Conservation (phyloP, 768 basidiomycete species). For the Russula earlei region DNA sequence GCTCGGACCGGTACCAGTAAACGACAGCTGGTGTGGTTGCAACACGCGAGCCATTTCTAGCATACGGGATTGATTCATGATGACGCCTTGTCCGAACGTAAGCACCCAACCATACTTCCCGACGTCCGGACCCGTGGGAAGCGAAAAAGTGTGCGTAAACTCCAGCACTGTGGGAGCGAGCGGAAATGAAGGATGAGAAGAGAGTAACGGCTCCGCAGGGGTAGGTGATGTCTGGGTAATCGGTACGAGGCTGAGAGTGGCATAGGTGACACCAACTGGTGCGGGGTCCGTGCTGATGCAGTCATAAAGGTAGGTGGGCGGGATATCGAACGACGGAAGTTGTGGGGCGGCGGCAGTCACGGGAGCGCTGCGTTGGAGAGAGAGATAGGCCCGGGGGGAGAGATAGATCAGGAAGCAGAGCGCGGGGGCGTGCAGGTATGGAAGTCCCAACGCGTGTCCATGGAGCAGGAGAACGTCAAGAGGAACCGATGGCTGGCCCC, state of each 20-base stretch:
- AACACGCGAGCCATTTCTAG: constrained; percentile 60
- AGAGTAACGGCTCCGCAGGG: constrained; percentile 21
- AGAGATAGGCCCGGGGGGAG: constrained; percentile 61
- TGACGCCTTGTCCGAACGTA: constrained; percentile 66
- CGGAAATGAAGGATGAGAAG: constrained; percentile 43
- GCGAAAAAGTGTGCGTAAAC: constrained; percentile 45
- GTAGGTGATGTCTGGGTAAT: constrained; percentile 30
- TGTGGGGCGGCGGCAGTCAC: constrained; percentile 23
- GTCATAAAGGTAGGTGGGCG: constrained; percentile 38
- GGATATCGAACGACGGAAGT: constrained; percentile 39
- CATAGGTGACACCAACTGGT: constrained; percentile 44
- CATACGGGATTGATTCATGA: constrained; percentile 67
- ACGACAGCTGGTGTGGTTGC: constrained; percentile 41
- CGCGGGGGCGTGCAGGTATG: constrained; percentile 57
- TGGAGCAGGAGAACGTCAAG: constrained; percentile 66
- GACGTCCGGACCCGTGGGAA: constrained; percentile 26
- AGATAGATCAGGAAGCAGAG: constrained; percentile 64
- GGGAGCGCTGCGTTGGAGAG: constrained; percentile 38
- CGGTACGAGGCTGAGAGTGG: constrained; percentile 38
- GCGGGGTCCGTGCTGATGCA: constrained; percentile 31
- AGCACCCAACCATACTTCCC: constrained; percentile 48
- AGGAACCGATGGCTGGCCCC: constrained; percentile 33
- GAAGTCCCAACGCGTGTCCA: constrained; percentile 58
- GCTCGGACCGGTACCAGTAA: constrained; percentile 34
- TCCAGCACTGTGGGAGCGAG: constrained; percentile 37